A percentile compares a stretch with the other conserved stretches of the same genome.
Conservation (phyloP, 2,329 filamentous ascomycete species). For the Claviceps cyperi region DNA sequence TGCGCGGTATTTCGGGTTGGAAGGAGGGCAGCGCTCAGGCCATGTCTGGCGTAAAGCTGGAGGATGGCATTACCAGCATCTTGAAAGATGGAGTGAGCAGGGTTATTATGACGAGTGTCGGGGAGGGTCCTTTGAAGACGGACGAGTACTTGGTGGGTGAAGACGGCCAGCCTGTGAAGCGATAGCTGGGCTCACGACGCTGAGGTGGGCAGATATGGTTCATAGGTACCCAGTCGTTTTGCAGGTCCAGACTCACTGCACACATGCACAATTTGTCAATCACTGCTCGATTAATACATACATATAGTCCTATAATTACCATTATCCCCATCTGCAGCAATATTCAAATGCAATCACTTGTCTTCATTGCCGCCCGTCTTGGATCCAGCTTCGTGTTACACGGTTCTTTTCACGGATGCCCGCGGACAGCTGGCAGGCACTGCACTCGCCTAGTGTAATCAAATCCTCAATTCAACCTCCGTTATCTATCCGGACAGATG, state of each 20-base stretch:
- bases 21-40: constrained; percentile 41
- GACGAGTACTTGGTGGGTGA: constrained; percentile 62
- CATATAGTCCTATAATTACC: too few species aligned
- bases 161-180: constrained; percentile 36
- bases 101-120: constrained; percentile 83
- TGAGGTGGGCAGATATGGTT: neutral
- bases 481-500: neutral
- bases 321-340: too few species aligned
- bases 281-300: too few species aligned
- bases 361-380: too few species aligned
- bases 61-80: constrained; percentile 48
- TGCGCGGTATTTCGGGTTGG: constrained; percentile 58
- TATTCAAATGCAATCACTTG: too few species aligned
- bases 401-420: neutral
- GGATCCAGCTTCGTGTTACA: too few species aligned
- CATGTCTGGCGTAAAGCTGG: constrained; percentile 41
- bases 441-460: neutral
- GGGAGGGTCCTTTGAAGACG: constrained; percentile 73
- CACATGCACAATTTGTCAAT: too few species aligned
- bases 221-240: neutral
- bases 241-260: neutral
- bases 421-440: constrained; percentile 1
- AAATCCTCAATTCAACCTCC: neutral
- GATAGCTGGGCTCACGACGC: constrained; percentile 7
- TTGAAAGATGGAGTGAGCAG: constrained; percentile 71